Percentiles rank a stretch among this genome's conserved stretches.
Conservation (phyloP, 2,329 filamentous ascomycete species). For the Hysterium pulicare region DNA sequence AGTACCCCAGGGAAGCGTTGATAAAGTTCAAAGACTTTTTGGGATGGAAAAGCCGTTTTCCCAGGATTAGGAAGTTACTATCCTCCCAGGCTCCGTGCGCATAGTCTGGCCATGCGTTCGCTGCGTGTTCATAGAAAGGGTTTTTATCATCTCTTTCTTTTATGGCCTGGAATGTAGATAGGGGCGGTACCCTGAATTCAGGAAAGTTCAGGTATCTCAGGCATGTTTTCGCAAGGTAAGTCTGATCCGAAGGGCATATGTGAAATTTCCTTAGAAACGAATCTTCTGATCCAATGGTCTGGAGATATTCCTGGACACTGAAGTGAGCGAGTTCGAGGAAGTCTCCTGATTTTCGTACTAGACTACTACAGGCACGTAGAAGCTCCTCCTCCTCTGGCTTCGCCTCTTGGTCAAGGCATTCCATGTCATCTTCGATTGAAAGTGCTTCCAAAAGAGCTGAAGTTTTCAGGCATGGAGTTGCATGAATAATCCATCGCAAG, state of each 20-base stretch:
- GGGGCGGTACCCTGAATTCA: neutral
- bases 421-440: conserved; percentile 7
- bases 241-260: neutral
- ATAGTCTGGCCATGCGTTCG: neutral
- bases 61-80: too few species aligned
- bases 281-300: neutral
- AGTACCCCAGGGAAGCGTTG: too few species aligned
- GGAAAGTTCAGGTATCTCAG: conserved; percentile 4
- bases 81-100: too few species aligned
- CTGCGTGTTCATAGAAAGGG: neutral
- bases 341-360: conserved; percentile 6
- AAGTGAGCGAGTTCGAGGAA: conserved; percentile 10
- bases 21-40: too few species aligned
- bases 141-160: neutral
- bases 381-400: conserved; percentile 9
- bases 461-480: neutral
- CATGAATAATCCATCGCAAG: conserved; percentile 7
- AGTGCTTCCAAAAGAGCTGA: conserved; percentile 7
- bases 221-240: neutral
- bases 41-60: too few species aligned
- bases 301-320: conserved; percentile 9
- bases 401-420: conserved; percentile 5
- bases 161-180: neutral
- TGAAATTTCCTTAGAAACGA: neutral
- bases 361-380: conserved; percentile 7